phyloP scores from a whole-genome alignment of 768 basidiomycete genomes.

The Auricularia cornea region DNA sequence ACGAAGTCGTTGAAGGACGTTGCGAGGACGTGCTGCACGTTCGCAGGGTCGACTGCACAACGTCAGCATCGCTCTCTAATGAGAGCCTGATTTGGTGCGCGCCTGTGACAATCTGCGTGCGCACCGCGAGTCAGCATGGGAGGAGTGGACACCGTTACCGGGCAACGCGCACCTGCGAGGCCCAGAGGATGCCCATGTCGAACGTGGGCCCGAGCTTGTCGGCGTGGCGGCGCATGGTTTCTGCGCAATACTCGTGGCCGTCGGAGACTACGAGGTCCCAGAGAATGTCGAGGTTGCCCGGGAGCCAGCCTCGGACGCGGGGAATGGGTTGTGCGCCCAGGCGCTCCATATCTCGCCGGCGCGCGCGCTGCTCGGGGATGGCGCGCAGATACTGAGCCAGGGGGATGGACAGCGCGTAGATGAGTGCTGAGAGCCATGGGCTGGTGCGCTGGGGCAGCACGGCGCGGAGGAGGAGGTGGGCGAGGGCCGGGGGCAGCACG shows the following conservation, averaged over 20 bases:
- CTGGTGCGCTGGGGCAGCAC: not conserved
- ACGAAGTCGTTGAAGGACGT: slow-evolving; percentile 14
- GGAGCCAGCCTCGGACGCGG: slow-evolving; percentile 14
- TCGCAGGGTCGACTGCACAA: slow-evolving; percentile 12
- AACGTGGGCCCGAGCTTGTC: slow-evolving; percentile 17
- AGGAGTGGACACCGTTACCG: not conserved
- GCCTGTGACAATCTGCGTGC: slow-evolving; percentile 10
- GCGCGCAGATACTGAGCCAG: slow-evolving; percentile 1
- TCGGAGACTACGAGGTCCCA: slow-evolving; percentile 11
- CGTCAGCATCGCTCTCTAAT: not conserved
- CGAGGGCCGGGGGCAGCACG: slow-evolving; percentile 1
- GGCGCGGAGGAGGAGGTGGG: not conserved
- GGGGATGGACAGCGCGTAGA: slow-evolving; percentile 4
- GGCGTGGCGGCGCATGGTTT: slow-evolving; percentile 13
- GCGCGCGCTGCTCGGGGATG: not conserved
- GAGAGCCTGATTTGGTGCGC: not conserved
- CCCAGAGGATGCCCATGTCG: slow-evolving; percentile 21
- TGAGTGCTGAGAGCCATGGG: not conserved
- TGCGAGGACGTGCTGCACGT: slow-evolving; percentile 11
- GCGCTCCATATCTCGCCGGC: not conserved
- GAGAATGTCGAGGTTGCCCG: slow-evolving; percentile 19
- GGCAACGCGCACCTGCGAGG: slow-evolving; percentile 10
- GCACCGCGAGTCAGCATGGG: not conserved
- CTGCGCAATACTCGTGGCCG: slow-evolving; percentile 13
- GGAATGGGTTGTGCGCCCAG: slow-evolving; percentile 11